Conservation (phyloP, 1,284 basidiomycete species). For the Malassezia furfur region DNA sequence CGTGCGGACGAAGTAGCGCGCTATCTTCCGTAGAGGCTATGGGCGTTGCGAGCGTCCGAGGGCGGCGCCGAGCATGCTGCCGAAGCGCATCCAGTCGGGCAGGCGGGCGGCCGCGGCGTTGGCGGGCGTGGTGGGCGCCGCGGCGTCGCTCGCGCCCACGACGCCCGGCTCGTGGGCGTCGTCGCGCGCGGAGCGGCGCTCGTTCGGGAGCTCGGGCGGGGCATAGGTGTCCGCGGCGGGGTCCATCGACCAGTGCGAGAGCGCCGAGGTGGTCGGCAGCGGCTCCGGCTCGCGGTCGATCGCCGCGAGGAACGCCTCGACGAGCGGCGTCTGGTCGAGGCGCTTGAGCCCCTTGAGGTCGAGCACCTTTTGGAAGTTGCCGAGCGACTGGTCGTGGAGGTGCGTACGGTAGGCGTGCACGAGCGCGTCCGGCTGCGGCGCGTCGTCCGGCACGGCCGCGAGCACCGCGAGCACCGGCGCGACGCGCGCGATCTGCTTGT, state of each 20-base stretch:
- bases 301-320: conserved; percentile 16
- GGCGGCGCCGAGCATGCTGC: conserved; percentile 37
- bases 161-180: neutral
- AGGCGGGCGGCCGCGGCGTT: conserved; percentile 24
- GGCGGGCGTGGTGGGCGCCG: conserved; percentile 7
- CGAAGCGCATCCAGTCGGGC: conserved; percentile 37
- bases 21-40: neutral
- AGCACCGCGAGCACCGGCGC: conserved; percentile 30
- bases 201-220: conserved; percentile 15
- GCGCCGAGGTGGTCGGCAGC: conserved; percentile 36
- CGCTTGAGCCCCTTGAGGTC: conserved; percentile 61
- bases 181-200: conserved; percentile 4
- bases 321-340: conserved; percentile 9
- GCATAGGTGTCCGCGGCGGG: conserved; percentile 18
- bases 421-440: conserved; percentile 16
- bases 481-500: conserved; percentile 24
- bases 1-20: neutral
- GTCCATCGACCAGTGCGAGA: conserved; percentile 58
- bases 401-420: conserved; percentile 31
- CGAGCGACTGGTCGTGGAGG: conserved; percentile 34
- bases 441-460: conserved; percentile 17
- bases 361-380: conserved; percentile 72
- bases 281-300: conserved; percentile 9
- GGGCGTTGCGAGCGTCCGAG: conserved; percentile 20
- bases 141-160: too few species aligned